phyloP scores from a whole-genome alignment of 805 yeast genomes.

The Candida anglica region DNA sequence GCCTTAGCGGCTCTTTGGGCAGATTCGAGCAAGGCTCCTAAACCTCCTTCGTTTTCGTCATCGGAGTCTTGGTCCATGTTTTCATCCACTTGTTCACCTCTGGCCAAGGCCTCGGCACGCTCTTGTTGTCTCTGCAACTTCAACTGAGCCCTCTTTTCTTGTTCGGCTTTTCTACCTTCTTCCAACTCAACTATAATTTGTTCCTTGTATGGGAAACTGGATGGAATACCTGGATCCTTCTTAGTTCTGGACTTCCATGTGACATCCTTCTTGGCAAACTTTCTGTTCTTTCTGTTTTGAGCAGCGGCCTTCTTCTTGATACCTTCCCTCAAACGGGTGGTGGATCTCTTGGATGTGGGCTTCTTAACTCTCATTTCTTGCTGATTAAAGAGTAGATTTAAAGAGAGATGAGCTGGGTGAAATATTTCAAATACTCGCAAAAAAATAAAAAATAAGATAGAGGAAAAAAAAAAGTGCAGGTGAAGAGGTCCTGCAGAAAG shows the following conservation, averaged over 20 bases:
- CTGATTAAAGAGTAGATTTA: not conserved
- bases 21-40: constrained; percentile 83
- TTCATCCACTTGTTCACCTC: constrained; percentile 36
- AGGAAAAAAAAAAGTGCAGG: not conserved
- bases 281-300: constrained; percentile 79
- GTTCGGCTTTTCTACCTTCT: constrained; percentile 50
- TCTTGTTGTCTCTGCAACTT: constrained; percentile 50
- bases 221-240: constrained; percentile 94
- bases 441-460: constrained; percentile 1
- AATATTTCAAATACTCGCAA: no score
- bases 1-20: constrained; percentile 86
- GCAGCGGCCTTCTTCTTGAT: constrained; percentile 95
- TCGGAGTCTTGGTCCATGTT: constrained; percentile 31
- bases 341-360: constrained; percentile 80
- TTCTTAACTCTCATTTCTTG: constrained; percentile 44
- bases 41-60: constrained; percentile 45
- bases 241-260: constrained; percentile 87
- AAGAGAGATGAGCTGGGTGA: no score
- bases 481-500: not conserved
- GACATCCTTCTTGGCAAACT: constrained; percentile 78
- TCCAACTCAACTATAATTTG: constrained; percentile 72
- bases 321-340: constrained; percentile 95
- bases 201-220: constrained; percentile 92
- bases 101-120: constrained; percentile 34
- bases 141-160: constrained; percentile 49